Base-by-base conservation (phyloP, 2,329 filamentous ascomycete genomes). In the Penicillium sp. region DNA sequence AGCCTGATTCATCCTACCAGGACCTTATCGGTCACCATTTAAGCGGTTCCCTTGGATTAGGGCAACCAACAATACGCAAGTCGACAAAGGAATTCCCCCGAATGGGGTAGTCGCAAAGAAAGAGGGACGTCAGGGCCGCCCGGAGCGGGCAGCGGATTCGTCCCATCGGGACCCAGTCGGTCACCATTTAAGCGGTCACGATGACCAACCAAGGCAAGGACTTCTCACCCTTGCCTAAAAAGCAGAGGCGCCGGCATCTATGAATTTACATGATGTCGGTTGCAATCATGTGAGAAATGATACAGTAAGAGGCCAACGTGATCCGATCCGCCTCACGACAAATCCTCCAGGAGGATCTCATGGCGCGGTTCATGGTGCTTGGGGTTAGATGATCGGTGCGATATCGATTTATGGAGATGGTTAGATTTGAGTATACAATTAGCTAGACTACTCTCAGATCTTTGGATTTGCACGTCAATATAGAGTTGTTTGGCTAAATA, bases 401-500 rank as follows among this genome's bases (percentile, higher is more conserved):
- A 39, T 52, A 2, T 27, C 31, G 13, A 36, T 38, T 52, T 48
- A 17, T 52, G 19, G 41, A 38, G 23, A 41, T 39, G 6, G n/a
- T 41, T 29, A 17, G 31, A 8, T 47, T 44, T 36, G 54, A 56
- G 31, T 35, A 55, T 6, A 33, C n/a, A 43, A 45, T 15, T 31
- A 47, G 48, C 47, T 56, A 45, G 53, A 31, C 31, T 19, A n/a
- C 41, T 52, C 48, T 50, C 48, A 56, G 33, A 23, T 36, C 47
- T 45, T 21, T 19, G n/a, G 53, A 17, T 56, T 50, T 56, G 54
- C 54, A 12, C 25, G 41, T 44, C 48, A 52, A 56, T 47, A 21
- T 8, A 45, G 41, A 52, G 48, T 56, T 45, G 19, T 47, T 56
- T 33, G 33, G 41, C 41, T 52, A 52, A 39, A 55, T 17, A 8